A percentile compares a stretch with the other conserved stretches of the same genome.
These are phyloP conservation scores for Fusarium sarcochroum DNA, from an alignment of 2,329 filamentous ascomycete genomes.

Conservation along the genomic window DNA sequence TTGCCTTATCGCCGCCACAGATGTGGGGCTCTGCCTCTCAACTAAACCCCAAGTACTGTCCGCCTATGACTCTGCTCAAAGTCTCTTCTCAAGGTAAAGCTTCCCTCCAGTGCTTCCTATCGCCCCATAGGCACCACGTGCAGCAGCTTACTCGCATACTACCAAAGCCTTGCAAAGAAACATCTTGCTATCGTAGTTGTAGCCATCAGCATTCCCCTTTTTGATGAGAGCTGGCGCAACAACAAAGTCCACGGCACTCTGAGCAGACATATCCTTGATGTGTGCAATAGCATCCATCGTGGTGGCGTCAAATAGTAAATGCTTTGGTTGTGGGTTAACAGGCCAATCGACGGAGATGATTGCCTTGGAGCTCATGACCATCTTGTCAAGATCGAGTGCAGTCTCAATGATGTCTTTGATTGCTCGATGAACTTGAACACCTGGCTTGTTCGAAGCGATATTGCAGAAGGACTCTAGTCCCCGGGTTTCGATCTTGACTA, in stretches of 20 bases:
- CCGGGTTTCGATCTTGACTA: accelerated
- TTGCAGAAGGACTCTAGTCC: background rate
- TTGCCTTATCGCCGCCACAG: background rate
- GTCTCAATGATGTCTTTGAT: background rate
- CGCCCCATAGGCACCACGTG: too few relatives aligned
- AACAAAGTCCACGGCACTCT: background rate
- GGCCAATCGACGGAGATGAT: background rate
- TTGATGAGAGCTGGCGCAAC: conserved; percentile 11
- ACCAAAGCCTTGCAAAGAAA: conserved; percentile 1
- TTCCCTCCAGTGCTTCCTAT: background rate
- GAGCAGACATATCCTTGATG: background rate
- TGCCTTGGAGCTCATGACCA: conserved; percentile 13
- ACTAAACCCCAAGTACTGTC: too few relatives aligned
- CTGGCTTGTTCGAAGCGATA: too few relatives aligned
- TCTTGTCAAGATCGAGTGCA: conserved; percentile 6
- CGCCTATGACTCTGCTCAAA: too few relatives aligned
- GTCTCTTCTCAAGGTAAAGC: too few relatives aligned
- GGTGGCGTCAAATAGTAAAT: background rate
- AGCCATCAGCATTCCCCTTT: conserved; percentile 8
- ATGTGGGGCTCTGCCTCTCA: background rate
- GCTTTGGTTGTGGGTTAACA: background rate
- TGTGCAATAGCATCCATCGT: background rate
- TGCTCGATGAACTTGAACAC: background rate
- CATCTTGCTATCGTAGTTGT: conserved; percentile 9
- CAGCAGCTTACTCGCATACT: background rate